These are phyloP conservation scores for Pugionium dolabratum DNA, from an alignment of 345 rosid species.

Conservation along the genomic window DNA sequence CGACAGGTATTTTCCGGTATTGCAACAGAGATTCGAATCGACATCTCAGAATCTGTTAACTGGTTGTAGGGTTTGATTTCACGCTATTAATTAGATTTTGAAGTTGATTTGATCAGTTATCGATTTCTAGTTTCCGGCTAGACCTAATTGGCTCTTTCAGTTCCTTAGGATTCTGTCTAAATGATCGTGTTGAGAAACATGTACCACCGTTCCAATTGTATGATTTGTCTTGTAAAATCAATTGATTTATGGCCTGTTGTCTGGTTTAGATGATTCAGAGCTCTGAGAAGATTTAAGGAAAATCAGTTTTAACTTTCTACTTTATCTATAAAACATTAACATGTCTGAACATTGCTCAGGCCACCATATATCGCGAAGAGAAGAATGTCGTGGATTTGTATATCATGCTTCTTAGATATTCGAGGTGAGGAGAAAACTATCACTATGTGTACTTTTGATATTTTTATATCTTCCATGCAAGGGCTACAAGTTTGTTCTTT, in stretches of 20 bases:
- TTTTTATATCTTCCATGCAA: background rate
- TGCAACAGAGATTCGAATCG: constrained; percentile 13
- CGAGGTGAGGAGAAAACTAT: constrained; percentile 53
- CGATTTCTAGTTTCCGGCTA: constrained; percentile 6
- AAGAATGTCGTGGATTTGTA: constrained; percentile 87
- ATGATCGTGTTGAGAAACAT: background rate
- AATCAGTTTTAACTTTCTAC: background rate
- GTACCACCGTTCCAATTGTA: background rate
- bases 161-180: background rate
- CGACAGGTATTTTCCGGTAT: constrained; percentile 56
- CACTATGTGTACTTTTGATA: background rate
- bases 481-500: constrained; percentile 24
- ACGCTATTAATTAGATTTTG: background rate
- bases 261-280: constrained; percentile 9
- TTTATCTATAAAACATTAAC: background rate
- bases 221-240: background rate
- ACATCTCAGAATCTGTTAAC: constrained; percentile 1
- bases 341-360: constrained; percentile 48
- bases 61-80: constrained; percentile 11
- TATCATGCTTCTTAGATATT: constrained; percentile 82
- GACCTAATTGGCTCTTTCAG: constrained; percentile 21
- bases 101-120: constrained; percentile 12
- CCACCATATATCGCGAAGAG: constrained; percentile 76
- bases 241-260: constrained; percentile 2
- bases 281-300: background rate